Conservation (phyloP, 2,329 filamentous ascomycete species). For the Zymoseptoria ardabiliae region DNA sequence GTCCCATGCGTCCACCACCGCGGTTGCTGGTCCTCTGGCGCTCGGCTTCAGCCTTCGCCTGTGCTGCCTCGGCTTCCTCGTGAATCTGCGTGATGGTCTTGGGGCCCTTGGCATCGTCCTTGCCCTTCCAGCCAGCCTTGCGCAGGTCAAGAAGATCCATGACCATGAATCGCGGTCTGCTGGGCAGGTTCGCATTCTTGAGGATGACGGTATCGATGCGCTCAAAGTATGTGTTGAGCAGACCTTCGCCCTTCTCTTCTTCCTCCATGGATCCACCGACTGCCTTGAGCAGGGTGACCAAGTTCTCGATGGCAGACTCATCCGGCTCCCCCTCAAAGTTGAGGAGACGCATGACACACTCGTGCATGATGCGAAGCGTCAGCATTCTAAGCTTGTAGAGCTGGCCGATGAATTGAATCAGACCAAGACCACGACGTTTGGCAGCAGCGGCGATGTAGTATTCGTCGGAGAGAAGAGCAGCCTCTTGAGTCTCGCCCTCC, state of each 20-base stretch:
- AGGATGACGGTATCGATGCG: conserved; percentile 79
- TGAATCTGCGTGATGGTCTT: conserved; percentile 94
- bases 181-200: conserved; percentile 65
- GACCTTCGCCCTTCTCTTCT: conserved; percentile 66
- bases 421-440: conserved; percentile 92
- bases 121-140: conserved; percentile 68
- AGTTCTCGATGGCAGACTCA: conserved; percentile 91
- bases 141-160: conserved; percentile 89
- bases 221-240: conserved; percentile 91
- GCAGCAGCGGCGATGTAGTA: conserved; percentile 91
- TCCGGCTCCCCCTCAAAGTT: conserved; percentile 91
- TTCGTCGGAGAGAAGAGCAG: conserved; percentile 82
- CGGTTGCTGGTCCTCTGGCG: conserved; percentile 52
- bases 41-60: conserved; percentile 64
- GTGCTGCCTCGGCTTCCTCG: conserved; percentile 68
- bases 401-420: conserved; percentile 98
- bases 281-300: conserved; percentile 85
- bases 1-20: conserved; percentile 60
- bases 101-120: conserved; percentile 93
- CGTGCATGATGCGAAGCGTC: conserved; percentile 98
- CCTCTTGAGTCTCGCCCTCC: conserved; percentile 65
- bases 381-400: conserved; percentile 98
- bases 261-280: conserved; percentile 82
- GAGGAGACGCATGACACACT: conserved; percentile 94
- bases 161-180: conserved; percentile 91